Conservation (phyloP, 148 eudicot species). For the Vaccinium corymbosum region DNA sequence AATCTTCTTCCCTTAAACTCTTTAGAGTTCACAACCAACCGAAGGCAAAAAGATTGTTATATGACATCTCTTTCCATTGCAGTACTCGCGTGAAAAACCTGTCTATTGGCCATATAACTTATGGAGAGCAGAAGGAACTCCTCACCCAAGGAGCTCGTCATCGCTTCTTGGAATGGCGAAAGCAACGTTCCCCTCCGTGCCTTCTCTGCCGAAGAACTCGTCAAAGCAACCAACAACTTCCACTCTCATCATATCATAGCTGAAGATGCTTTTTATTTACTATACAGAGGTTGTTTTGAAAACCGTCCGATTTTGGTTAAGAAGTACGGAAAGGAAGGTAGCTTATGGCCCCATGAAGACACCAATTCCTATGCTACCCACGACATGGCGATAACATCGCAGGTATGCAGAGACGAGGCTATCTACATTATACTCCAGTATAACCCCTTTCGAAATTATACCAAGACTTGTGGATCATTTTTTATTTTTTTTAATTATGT, state of each 20-base stretch:
- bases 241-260: background rate
- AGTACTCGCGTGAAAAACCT: background rate
- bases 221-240: constrained; percentile 3
- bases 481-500: too few relatives aligned
- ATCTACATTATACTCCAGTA: too few relatives aligned
- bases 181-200: background rate
- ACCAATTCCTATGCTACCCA: background rate
- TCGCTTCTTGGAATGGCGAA: background rate
- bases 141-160: background rate
- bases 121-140: background rate
- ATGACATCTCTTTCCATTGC: background rate
- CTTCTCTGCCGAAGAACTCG: background rate
- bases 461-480: too few relatives aligned
- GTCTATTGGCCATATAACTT: background rate
- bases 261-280: background rate
- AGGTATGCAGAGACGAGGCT: background rate
- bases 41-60: background rate
- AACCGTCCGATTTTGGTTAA: constrained; percentile 5
- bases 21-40: background rate
- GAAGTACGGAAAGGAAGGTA: background rate
- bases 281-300: constrained; percentile 14
- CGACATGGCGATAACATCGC: constrained; percentile 4
- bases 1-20: background rate
- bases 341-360: background rate
- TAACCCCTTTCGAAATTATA: background rate